These are phyloP conservation scores for Talaromyces sp. DNA, from an alignment of 2,329 filamentous ascomycete species.

Conservation along the genomic window DNA sequence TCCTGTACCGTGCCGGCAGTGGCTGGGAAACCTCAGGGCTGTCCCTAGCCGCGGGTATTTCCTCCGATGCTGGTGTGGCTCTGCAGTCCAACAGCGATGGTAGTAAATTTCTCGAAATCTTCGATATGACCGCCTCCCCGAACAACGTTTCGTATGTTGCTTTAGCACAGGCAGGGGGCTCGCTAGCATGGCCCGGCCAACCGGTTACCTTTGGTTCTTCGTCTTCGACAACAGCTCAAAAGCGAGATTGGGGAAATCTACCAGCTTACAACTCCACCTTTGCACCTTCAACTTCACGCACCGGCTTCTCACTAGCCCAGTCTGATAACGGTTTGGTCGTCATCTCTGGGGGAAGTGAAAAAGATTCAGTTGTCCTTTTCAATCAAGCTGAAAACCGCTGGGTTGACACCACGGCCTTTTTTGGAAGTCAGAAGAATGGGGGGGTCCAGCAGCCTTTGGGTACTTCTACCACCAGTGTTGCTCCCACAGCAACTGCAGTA, in stretches of 20 bases:
- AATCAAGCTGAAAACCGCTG: conserved; percentile 69
- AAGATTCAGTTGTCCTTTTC: conserved; percentile 70
- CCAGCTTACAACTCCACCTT: conserved; percentile 71
- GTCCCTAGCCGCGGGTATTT: conserved; percentile 55
- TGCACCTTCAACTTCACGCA: conserved; percentile 60
- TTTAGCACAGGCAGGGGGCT: conserved; percentile 56
- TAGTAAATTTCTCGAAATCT: conserved; percentile 72
- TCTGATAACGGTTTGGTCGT: conserved; percentile 62
- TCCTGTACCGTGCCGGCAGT: conserved; percentile 58
- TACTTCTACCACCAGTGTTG: not conserved
- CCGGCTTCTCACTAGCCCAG: conserved; percentile 67
- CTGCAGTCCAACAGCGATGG: conserved; percentile 67
- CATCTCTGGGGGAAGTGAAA: conserved; percentile 66
- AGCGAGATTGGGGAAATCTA: conserved; percentile 57
- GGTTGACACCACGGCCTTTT: conserved; percentile 63
- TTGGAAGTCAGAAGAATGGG: conserved; percentile 40
- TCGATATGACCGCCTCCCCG: conserved; percentile 67
- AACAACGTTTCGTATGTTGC: conserved; percentile 68
- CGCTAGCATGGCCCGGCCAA: conserved; percentile 42
- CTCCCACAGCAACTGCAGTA: conserved; percentile 24
- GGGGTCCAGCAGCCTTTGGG: conserved; percentile 16
- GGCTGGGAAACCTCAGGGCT: conserved; percentile 65
- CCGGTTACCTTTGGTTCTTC: conserved; percentile 36
- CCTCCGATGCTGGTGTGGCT: conserved; percentile 56
- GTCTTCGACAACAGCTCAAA: conserved; percentile 32